Evolutionary conservation across 1,284 basidiomycete genomes (phyloP), one percentile per base, ranked within the genome.

Genomic region (Apiotrichum sp.): DNA sequence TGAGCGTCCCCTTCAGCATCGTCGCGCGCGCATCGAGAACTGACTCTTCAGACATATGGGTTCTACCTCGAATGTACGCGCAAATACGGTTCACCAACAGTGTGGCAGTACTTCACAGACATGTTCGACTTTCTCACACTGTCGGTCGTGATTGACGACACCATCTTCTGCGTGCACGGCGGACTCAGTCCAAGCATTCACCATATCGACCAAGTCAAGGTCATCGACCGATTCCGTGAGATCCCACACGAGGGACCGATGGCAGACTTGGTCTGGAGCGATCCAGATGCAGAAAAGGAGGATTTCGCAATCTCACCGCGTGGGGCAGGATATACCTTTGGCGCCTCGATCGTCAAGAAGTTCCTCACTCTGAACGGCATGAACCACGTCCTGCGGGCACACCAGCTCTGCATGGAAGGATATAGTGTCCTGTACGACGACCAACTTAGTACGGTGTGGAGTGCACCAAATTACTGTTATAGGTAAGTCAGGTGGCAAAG

Each of bases 191-290:
- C 96, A 13, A 96, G 92, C 7, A 93, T 99, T 66, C 96, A 98
- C 76, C 95, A 93, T 51, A 95, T 99, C 71, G 96, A 99, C 79
- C 96, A 99, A 78, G 95, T 99, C 75, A 98, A 98, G 77, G 90
- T 98, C 49, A 91, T 98, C 50, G 96, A 98, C 79, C 86, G 96
- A 50, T 98, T 98, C 80, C 83, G 95, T 82, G 96, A 99, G 80
- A 98, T 99, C 59, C 96, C 96, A 43, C 96, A 98, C 70, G 96
- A 99, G 78, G 96, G 96, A 1, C 95, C 96, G 4, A 98, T 99
- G 93, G 95, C 95, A n/a, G 96, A 99, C 80, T 82, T 99, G 31
- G 96, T 99, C 2, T 99, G 96, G 96, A 97, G 93, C 45, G 96
- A 99, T 81, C 96, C 96, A 34, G 96, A 99, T 78, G 86, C 92